Percentiles rank a stretch among this genome's conserved stretches.
Conservation (phyloP, 2,329 filamentous ascomycete genomes). For the Arthroderma sp. region DNA sequence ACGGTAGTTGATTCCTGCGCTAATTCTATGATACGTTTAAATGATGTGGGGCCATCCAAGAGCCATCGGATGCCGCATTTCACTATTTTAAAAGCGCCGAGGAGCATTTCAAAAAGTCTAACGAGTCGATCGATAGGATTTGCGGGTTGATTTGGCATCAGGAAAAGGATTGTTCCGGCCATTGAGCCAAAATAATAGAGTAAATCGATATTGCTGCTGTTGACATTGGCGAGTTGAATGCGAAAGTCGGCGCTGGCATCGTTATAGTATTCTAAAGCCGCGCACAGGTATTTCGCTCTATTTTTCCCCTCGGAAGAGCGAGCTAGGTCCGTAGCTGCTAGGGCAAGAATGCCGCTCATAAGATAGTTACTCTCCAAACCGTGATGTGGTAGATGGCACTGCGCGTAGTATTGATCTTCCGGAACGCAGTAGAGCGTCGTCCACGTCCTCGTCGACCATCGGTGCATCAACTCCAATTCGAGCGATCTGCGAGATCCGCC, state of each 20-base stretch:
- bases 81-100: not conserved
- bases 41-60: not conserved
- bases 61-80: not conserved
- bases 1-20: not conserved
- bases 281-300: not conserved
- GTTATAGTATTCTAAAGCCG: not conserved
- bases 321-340: not conserved
- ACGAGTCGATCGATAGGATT: not conserved
- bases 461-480: constrained; percentile 1
- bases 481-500: not conserved
- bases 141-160: not conserved
- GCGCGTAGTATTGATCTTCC: not conserved
- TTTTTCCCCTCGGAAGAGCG: not conserved
- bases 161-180: not conserved
- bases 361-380: not conserved
- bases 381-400: not conserved
- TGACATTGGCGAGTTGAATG: not conserved
- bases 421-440: not conserved
- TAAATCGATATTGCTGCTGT: not conserved
- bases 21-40: not conserved
- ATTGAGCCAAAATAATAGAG: not conserved
- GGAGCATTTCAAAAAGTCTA: not conserved
- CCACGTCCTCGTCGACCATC: not conserved
- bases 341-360: not conserved
- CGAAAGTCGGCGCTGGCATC: not conserved